These are phyloP conservation scores for Prunella vulgaris DNA, from an alignment of 257 asterid genomes.

Conservation along the genomic window DNA sequence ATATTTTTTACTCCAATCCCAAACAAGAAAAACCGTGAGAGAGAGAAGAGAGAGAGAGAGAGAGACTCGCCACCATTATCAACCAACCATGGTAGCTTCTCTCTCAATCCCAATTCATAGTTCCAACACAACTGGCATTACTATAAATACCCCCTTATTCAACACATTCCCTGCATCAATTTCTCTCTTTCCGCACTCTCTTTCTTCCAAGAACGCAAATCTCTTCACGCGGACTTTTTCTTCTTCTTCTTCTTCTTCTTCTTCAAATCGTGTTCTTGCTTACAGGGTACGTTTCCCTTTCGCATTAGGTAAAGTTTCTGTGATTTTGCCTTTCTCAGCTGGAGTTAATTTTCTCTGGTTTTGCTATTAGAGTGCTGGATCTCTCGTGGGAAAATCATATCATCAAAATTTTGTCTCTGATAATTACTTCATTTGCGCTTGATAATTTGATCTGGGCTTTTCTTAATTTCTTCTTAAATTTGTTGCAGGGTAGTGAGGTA, in stretches of 20 bases:
- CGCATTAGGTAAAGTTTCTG: neutral
- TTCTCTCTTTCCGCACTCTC: neutral
- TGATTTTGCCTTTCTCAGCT: neutral
- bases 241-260: conserved; percentile 7
- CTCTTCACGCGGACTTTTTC: neutral
- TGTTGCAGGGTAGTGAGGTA: conserved; percentile 23
- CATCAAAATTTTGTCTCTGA: neutral
- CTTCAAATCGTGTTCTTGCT: conserved; percentile 25
- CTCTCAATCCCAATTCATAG: conserved; percentile 18
- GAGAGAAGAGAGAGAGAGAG: neutral
- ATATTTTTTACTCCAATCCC: conserved; percentile 8
- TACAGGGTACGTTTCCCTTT: conserved; percentile 28
- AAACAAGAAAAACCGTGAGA: conserved; percentile 1
- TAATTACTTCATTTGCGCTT: neutral
- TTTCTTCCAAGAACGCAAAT: neutral
- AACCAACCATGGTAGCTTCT: conserved; percentile 22
- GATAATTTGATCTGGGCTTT: neutral
- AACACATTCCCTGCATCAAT: conserved; percentile 11
- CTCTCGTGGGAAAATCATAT: neutral
- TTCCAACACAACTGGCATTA: conserved; percentile 4
- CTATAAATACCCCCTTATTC: conserved; percentile 40
- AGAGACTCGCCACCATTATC: conserved; percentile 15
- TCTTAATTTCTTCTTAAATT: neutral
- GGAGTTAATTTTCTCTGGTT: neutral
- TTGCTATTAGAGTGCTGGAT: neutral